These are phyloP conservation scores for Pythium scleroteichum DNA, from an alignment of 352 stramenopile genomes.

Conservation along the genomic window DNA sequence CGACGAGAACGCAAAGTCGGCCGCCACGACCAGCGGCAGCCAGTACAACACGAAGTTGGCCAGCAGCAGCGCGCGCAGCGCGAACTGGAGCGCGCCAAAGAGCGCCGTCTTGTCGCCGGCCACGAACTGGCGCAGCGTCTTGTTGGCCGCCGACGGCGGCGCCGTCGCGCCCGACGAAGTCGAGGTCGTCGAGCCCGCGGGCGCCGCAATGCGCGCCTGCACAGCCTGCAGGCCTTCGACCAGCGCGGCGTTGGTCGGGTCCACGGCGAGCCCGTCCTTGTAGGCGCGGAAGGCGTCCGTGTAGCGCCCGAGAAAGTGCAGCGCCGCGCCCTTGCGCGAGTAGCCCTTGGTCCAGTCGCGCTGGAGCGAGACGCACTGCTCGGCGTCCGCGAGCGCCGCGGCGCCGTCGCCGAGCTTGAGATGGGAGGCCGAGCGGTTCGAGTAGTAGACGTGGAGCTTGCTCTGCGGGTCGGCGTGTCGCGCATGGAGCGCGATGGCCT, in stretches of 20 bases:
- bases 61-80: constrained; percentile 61
- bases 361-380: constrained; percentile 75
- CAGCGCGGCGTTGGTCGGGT: constrained; percentile 64
- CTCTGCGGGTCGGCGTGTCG: constrained; percentile 9
- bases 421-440: constrained; percentile 84
- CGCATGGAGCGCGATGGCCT: constrained; percentile 70
- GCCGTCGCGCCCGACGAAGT: constrained; percentile 16
- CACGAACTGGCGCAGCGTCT: constrained; percentile 54
- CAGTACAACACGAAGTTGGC: constrained; percentile 77
- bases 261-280: constrained; percentile 67
- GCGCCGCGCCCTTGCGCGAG: constrained; percentile 77
- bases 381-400: constrained; percentile 73
- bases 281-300: constrained; percentile 77
- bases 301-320: constrained; percentile 67
- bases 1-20: constrained; percentile 49
- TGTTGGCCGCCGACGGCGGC: constrained; percentile 24
- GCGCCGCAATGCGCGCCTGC: constrained; percentile 47
- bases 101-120: constrained; percentile 55
- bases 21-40: constrained; percentile 46
- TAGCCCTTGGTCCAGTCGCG: constrained; percentile 87
- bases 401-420: constrained; percentile 75
- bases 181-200: constrained; percentile 15
- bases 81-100: constrained; percentile 77
- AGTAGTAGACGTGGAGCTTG: constrained; percentile 67
- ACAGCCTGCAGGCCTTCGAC: constrained; percentile 67